Evolutionary conservation across 2,329 filamentous ascomycete genomes (phyloP), one percentile per base, ranked within the genome.

Genomic region (Elsinoe ampelina): DNA sequence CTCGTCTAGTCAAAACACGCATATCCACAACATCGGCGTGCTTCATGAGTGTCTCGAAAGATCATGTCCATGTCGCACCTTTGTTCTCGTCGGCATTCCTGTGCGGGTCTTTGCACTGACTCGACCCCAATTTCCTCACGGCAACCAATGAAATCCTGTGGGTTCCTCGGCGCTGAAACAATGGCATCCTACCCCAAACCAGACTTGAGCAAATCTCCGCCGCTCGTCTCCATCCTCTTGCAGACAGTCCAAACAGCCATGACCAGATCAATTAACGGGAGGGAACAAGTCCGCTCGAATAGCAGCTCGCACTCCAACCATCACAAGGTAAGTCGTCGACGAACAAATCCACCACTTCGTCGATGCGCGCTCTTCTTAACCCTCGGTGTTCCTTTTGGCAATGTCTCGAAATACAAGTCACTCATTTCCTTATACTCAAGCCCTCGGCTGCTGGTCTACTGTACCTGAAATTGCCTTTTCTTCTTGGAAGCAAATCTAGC

Each of bases 181-280:
- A 52, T 52, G 48, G 34, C 48, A 52, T 52, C 48, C 48, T 52
- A n/a, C 32, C 32, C 32, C 48, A 52, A 52, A 52, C 48, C 48
- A 52, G 48, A 34, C 48, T 52, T 52, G 48, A 38, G 30, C 30
- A 36, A 52, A 52, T 52, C 34, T 52, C 48, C 48, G 34, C 48
- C 48, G 48, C 48, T 52, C 48, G 15, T 10, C 17, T 34, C 30
- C 48, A 39, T 39, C 19, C 19, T 36, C 8, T 17, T n/a, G 13
- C n/a, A 17, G 32, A 32, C 17, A 39, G 17, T n/a, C 35, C 35
- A 39, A 15, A 52, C 48, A 39, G 15, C 48, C 35, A 26, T 39
- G 32, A 38, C 15, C 35, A 32, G 32, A 11, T n/a, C 10, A 12
- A 10, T 13, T 39, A 10, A 26, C 17, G 48, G 15, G 26, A 26